Conservation (phyloP, 345 rosid species). For the Eucalyptus leucophloia region DNA sequence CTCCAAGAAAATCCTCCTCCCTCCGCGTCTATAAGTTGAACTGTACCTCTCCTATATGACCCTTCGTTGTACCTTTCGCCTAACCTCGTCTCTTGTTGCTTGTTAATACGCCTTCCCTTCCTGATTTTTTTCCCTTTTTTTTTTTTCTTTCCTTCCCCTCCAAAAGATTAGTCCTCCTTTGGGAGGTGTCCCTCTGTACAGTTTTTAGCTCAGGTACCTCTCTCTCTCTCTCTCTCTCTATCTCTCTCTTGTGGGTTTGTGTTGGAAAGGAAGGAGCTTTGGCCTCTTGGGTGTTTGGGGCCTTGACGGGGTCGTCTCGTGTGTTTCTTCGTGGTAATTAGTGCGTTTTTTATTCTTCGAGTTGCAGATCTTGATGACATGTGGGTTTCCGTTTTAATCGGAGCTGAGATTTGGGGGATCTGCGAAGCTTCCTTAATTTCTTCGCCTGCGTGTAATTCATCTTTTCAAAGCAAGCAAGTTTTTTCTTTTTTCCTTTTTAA, state of each 20-base stretch:
- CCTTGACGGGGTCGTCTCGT: not conserved
- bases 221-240: not conserved
- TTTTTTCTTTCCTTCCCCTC: too few species aligned
- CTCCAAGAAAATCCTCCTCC: not conserved
- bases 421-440: not conserved
- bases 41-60: not conserved
- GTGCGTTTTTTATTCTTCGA: not conserved
- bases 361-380: not conserved
- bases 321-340: not conserved
- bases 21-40: slow-evolving; percentile 8
- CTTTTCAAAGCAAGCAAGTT: not conserved
- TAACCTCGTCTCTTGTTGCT: not conserved
- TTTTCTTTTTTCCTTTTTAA: not conserved
- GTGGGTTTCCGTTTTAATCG: not conserved
- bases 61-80: not conserved
- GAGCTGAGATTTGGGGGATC: not conserved
- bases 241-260: not conserved
- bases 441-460: not conserved
- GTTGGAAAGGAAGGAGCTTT: not conserved
- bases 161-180: not conserved
- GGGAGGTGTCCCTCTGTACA: slow-evolving; percentile 11
- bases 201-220: slow-evolving; percentile 13
- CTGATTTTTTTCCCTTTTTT: not conserved
- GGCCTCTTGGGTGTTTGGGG: not conserved
- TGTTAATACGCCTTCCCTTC: not conserved